phyloP scores from a whole-genome alignment of 495 filamentous ascomycete genomes.

The Neurospora pannonica region DNA sequence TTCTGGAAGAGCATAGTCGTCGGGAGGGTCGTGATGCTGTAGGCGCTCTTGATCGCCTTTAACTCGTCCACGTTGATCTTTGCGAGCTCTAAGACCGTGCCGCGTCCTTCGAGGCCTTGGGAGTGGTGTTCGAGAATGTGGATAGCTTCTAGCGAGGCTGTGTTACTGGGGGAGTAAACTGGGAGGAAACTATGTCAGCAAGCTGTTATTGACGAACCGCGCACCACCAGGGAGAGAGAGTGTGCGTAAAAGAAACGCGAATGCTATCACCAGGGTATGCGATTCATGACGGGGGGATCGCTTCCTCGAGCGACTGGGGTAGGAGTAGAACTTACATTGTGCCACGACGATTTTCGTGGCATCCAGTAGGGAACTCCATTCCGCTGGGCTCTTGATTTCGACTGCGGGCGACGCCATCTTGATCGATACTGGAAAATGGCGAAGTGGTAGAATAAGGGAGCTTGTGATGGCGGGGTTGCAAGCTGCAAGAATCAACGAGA shows the following conservation, averaged over 20 bases:
- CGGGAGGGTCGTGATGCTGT: conserved; percentile 65
- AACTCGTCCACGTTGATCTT: conserved; percentile 79
- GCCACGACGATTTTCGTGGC: conserved; percentile 66
- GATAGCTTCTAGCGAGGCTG: conserved; percentile 75
- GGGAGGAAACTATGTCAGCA: conserved; percentile 13
- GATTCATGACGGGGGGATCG: conserved; percentile 11
- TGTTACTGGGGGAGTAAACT: conserved; percentile 89
- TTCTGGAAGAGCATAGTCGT: conserved; percentile 89
- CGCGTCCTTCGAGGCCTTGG: conserved; percentile 51
- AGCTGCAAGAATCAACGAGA: neutral
- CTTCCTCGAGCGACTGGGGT: neutral
- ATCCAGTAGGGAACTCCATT: conserved; percentile 60
- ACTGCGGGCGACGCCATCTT: neutral
- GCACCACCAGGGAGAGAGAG: neutral
- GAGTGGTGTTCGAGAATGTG: conserved; percentile 77
- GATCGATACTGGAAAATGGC: neutral
- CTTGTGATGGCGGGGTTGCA: neutral
- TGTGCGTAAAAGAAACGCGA: neutral
- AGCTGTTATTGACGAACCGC: neutral
- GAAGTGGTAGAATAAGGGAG: neutral
- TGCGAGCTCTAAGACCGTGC: conserved; percentile 68
- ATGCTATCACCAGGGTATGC: neutral
- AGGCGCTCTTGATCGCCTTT: conserved; percentile 59
- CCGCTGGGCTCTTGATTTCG: conserved; percentile 28
- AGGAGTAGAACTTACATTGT: conserved; percentile 58